A percentile compares a stretch with the other conserved stretches of the same genome.
Conservation (phyloP, 1,284 basidiomycete genomes). For the Ceratorhiza oryzae-sativae region DNA sequence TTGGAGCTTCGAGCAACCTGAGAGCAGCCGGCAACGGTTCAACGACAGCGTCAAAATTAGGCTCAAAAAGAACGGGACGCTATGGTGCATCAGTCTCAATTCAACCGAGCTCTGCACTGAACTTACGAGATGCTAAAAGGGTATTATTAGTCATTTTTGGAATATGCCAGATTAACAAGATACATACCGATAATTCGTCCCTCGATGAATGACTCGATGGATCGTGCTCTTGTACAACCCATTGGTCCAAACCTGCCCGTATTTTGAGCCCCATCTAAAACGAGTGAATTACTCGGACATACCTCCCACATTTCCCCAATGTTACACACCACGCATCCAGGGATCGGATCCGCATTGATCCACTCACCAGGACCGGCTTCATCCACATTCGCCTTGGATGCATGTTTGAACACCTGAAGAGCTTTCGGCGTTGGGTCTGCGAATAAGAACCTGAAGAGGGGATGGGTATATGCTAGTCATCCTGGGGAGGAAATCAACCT, state of each 20-base stretch:
- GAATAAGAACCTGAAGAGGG: conserved; percentile 67
- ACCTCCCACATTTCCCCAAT: conserved; percentile 74
- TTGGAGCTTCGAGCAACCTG: conserved; percentile 50
- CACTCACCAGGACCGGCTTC: conserved; percentile 62
- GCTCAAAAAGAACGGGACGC: conserved; percentile 87
- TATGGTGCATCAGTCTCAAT: conserved; percentile 42
- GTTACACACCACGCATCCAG: conserved; percentile 80
- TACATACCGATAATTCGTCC: conserved; percentile 75
- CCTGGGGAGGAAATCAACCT: conserved; percentile 46
- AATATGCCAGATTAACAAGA: conserved; percentile 57
- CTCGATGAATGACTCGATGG: conserved; percentile 77
- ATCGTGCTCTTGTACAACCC: conserved; percentile 79
- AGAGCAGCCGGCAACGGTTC: conserved; percentile 64
- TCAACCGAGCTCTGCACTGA: not conserved
- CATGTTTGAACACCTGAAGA: conserved; percentile 76
- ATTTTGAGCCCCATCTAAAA: too few species aligned
- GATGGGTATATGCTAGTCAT: conserved; percentile 23
- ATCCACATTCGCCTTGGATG: conserved; percentile 53
- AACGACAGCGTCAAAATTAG: conserved; percentile 73
- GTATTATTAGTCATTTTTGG: not conserved
- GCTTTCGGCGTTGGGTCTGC: conserved; percentile 79
- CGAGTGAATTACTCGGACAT: not conserved
- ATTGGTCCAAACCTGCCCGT: conserved; percentile 81
- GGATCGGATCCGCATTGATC: conserved; percentile 80
- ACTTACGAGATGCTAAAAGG: conserved; percentile 65